Base-by-base conservation (phyloP, 2,329 filamentous ascomycete species). In the Penicillium glabrum region DNA sequence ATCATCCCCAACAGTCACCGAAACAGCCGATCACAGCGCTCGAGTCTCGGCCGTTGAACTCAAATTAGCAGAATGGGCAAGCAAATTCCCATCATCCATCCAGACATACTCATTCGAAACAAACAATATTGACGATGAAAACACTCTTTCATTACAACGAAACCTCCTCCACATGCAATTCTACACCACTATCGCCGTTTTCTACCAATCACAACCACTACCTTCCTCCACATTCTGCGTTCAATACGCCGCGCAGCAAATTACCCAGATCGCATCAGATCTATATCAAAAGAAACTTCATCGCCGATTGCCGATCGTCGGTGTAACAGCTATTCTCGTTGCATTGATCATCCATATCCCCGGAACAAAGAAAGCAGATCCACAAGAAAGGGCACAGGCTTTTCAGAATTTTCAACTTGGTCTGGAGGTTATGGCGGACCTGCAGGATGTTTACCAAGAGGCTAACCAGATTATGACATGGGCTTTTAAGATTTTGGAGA, bases 111-210 rank as follows among this genome's bases (percentile, higher is more conserved):
- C 56, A 1, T 13, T 52, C 9, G 53, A 58, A 23, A 35, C 49
- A 7, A 43, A 35, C 29, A 46, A 19, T 23, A 21, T 33, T n/a
- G 29, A 54, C 14, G 53, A 62, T 13, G 50, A 60, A 4, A 45
- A 56, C 0, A 53, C 49, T 6, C n/a, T 62, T 19, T 35, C 53
- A 26, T 24, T 60, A 9, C 60, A 62, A 7, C 55, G 58, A 19
- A 58, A 54, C 19, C 56, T 61, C 33, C 58, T 62, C 24, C 58
- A 62, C 37, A 50, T 62, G 46, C 53, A 52, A 31, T 62, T 62
- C 43, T 62, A 61, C 26, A 62, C 60, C 1, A 58, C 60, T 2
- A 52, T 62, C 39, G 60, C 60, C 35, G 58, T 62, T 13, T 58
- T 62, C 41, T 59, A 62, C 35, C 60, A 62, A 51, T 53, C 56